Conservation (phyloP, 805 yeast species). For the Lipomyces oligophaga region DNA sequence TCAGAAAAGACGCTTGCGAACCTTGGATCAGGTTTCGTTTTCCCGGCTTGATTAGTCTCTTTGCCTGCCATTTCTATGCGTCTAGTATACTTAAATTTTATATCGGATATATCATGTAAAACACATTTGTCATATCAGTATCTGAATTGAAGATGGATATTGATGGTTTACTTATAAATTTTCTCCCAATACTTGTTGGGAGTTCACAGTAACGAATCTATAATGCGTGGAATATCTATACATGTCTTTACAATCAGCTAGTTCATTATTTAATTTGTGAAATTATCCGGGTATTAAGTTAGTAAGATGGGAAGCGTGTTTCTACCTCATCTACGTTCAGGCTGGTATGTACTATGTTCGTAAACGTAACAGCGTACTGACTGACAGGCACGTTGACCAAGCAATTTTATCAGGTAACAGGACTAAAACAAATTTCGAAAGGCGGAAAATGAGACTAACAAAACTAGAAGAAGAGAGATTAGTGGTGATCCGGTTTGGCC, state of each 20-base stretch:
- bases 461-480: conserved; percentile 70
- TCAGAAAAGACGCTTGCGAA: conserved; percentile 76
- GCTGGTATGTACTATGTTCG: conserved; percentile 45
- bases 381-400: conserved; percentile 81
- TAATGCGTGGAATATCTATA: too few species aligned
- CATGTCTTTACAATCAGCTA: too few species aligned
- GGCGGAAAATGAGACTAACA: not conserved
- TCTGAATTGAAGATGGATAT: too few species aligned
- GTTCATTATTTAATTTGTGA: too few species aligned
- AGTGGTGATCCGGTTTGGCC: conserved; percentile 85
- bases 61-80: not conserved
- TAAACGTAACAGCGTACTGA: not conserved
- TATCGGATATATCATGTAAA: too few species aligned
- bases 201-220: too few species aligned
- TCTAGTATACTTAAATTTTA: not conserved
- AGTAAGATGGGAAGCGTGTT: conserved; percentile 74
- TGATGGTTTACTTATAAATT: too few species aligned
- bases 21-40: conserved; percentile 62
- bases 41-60: too few species aligned
- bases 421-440: not conserved
- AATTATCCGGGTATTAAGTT: too few species aligned
- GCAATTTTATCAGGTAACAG: conserved; percentile 64
- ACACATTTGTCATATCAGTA: too few species aligned
- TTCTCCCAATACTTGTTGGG: too few species aligned
- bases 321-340: conserved; percentile 73